Evolutionary conservation across 2,329 filamentous ascomycete species (phyloP), one percentile per base, ranked within the genome.

Genomic region (Neoascochyta sp.): DNA sequence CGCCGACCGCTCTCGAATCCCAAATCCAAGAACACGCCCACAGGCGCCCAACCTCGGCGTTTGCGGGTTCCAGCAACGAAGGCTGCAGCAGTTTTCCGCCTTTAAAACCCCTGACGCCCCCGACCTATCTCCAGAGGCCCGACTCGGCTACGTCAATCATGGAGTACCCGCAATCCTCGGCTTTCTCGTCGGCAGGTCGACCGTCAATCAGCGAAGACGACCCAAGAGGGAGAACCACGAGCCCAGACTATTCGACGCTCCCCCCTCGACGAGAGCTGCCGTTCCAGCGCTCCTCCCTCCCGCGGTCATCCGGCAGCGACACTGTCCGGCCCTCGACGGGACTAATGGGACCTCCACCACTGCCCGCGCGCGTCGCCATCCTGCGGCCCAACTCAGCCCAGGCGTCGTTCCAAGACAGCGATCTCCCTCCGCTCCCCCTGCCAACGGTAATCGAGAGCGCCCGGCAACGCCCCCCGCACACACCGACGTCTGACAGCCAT

Each of bases 261-360:
- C 62, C 63, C 14, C 62, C 62, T 6, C 46, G 56, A 27, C 54
- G 63, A 26, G 63, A 66, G 37, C 52, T 66, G 11, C 64, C 64
- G 3, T 69, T 68, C 38, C 44, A 52, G 20, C 53, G 60, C 6
- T 43, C 54, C n/a, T 56, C 54, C 13, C 25, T 46, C 7, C 39
- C 50, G n/a, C 34, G 47, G 20, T 54, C 54, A 27, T 41, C 48
- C 19, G 44, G 47, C 10, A 54, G 38, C 17, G 50, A 57, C 7
- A 48, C 33, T 7, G 35, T 32, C 13, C 41, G 49, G 10, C 48
- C 49, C 4, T 47, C 46, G 3, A 56, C 38, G 9, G 39, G 34
- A 2, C 7, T 47, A 0, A 54, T 60, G 53, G 48, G 45, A 0
- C 56, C 62, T 17, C 60, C 62, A 27, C 55, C 60, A 15, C 32